A percentile compares a stretch with the other conserved stretches of the same genome.
Conservation (phyloP, 2,329 filamentous ascomycete species). For the Trichoderma cornu-damae region DNA sequence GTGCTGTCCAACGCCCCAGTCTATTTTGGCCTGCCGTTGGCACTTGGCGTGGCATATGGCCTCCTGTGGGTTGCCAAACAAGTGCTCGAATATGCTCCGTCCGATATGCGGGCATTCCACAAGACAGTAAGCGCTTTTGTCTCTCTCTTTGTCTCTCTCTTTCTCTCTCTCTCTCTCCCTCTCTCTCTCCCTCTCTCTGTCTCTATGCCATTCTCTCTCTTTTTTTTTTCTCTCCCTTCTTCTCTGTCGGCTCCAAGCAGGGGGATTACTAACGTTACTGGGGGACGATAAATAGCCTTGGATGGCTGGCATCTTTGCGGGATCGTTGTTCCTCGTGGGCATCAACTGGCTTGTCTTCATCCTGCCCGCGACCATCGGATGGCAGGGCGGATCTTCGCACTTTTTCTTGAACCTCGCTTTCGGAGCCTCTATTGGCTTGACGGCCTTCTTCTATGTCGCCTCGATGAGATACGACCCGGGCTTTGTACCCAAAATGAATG, state of each 20-base stretch:
- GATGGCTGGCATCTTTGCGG: conserved; percentile 89
- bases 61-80: conserved; percentile 75
- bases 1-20: conserved; percentile 70
- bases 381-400: conserved; percentile 37
- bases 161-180: too few relatives aligned
- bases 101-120: conserved; percentile 84
- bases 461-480: conserved; percentile 88
- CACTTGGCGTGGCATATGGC: conserved; percentile 59
- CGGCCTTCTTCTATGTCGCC: conserved; percentile 78
- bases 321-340: conserved; percentile 74
- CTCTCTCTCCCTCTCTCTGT: too few relatives aligned
- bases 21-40: conserved; percentile 69
- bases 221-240: too few relatives aligned
- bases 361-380: conserved; percentile 45
- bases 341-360: conserved; percentile 70
- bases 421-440: conserved; percentile 56
- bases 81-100: conserved; percentile 73
- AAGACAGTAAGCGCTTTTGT: conserved; percentile 61
- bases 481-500: conserved; percentile 84
- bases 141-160: too few relatives aligned
- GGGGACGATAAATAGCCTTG: conserved; percentile 63
- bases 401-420: conserved; percentile 79
- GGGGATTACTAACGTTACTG: background rate
- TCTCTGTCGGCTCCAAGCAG: too few relatives aligned
- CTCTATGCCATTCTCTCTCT: too few relatives aligned